Conservation (phyloP, 441 rosid genomes). For the Adansonia rubrostipa region DNA sequence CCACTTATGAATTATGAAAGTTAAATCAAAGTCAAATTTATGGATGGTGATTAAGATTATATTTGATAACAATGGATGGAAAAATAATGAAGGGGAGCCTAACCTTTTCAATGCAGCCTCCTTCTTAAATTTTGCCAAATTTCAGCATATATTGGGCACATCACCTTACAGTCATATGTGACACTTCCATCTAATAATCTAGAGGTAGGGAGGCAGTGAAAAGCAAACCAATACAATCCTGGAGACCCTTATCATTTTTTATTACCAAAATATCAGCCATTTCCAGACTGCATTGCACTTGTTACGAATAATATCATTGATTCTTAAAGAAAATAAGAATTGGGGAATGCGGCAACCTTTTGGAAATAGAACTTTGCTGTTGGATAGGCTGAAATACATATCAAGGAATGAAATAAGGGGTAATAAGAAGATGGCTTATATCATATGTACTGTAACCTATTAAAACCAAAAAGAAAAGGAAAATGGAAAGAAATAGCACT, state of each 20-base stretch:
- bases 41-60: too few species aligned
- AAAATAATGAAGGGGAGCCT: too few species aligned
- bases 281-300: background rate
- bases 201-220: slow-evolving; percentile 25
- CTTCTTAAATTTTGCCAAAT: slow-evolving; percentile 57
- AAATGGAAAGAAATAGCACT: background rate
- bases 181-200: slow-evolving; percentile 98
- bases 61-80: too few species aligned
- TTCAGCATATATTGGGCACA: slow-evolving; percentile 91
- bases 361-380: slow-evolving; percentile 74
- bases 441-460: background rate
- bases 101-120: too few species aligned
- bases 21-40: too few species aligned
- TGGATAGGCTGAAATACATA: slow-evolving; percentile 93
- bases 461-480: background rate
- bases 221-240: background rate
- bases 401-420: background rate
- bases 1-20: too few species aligned
- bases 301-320: slow-evolving; percentile 94
- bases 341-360: slow-evolving; percentile 68
- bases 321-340: slow-evolving; percentile 73
- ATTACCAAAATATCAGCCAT: background rate
- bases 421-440: background rate
- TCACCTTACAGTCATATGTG: slow-evolving; percentile 75
- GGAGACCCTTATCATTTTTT: background rate